phyloP scores from a whole-genome alignment of 1,284 basidiomycete genomes.

The Rhodotorula sp. region DNA sequence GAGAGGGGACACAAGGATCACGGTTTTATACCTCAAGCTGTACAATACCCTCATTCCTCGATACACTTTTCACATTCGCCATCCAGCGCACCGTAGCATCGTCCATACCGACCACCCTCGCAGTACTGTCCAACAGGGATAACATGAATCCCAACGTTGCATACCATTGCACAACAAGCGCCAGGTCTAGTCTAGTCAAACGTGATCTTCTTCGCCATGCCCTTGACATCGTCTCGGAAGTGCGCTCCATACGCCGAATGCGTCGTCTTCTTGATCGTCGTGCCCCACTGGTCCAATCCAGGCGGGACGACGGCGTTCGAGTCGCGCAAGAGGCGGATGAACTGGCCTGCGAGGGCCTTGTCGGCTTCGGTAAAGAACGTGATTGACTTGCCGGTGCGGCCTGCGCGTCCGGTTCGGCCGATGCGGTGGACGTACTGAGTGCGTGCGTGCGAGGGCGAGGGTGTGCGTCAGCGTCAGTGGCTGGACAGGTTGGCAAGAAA shows the following conservation, averaged over 20 bases:
- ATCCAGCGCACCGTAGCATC: no score
- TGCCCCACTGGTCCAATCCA: conserved; percentile 83
- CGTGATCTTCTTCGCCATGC: conserved; percentile 82
- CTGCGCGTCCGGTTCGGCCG: conserved; percentile 91
- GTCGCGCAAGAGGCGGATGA: conserved; percentile 86
- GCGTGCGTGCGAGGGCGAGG: conserved; percentile 48
- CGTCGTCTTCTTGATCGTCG: conserved; percentile 91
- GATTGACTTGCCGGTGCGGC: conserved; percentile 84
- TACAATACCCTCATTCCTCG: no score
- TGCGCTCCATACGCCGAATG: conserved; percentile 60
- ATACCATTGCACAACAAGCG: no score
- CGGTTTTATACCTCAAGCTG: no score
- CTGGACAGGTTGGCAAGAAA: not conserved
- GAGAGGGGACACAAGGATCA: no score
- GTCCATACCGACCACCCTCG: no score
- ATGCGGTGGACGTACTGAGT: conserved; percentile 93
- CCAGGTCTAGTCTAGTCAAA: conserved; percentile 55
- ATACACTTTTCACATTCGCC: no score
- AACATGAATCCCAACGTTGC: no score
- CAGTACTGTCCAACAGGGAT: no score
- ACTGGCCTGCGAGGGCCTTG: conserved; percentile 67
- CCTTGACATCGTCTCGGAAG: conserved; percentile 71
- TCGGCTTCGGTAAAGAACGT: conserved; percentile 78
- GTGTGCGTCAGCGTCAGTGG: conserved; percentile 33
- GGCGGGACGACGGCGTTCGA: conserved; percentile 71